These are phyloP conservation scores for Priceomyces castillae DNA, from an alignment of 805 yeast genomes.

Conservation along the genomic window DNA sequence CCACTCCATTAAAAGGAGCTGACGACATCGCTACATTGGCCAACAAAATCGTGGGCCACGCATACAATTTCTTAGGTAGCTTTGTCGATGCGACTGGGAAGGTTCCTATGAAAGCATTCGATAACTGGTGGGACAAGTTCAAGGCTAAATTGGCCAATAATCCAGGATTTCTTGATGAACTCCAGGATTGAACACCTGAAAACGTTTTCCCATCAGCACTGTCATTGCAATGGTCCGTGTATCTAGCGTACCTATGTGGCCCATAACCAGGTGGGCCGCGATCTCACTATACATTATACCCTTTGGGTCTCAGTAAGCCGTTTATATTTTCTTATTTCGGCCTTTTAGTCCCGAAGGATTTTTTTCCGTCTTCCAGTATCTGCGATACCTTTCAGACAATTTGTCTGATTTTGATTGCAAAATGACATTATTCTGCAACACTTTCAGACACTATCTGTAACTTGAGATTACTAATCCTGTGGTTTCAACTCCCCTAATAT, in stretches of 20 bases:
- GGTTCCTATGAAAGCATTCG: slow-evolving; percentile 84
- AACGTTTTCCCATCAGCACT: too few species aligned
- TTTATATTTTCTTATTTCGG: neutral
- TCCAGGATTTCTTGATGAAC: slow-evolving; percentile 70
- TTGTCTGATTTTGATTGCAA: too few species aligned
- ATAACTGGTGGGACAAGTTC: slow-evolving; percentile 95
- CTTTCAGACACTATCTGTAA: too few species aligned
- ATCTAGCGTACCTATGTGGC: too few species aligned
- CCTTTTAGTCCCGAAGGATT: neutral
- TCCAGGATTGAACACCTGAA: slow-evolving; percentile 18
- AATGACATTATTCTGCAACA: too few species aligned
- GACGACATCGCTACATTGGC: slow-evolving; percentile 57
- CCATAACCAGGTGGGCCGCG: too few species aligned
- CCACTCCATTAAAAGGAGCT: slow-evolving; percentile 17
- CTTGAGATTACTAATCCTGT: too few species aligned
- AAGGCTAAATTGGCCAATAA: slow-evolving; percentile 70
- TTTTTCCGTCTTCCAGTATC: neutral
- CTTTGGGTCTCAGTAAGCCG: too few species aligned
- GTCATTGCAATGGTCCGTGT: too few species aligned
- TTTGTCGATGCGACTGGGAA: slow-evolving; percentile 76
- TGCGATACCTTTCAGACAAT: neutral
- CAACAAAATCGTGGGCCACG: slow-evolving; percentile 84
- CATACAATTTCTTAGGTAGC: slow-evolving; percentile 88
- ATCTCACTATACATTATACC: too few species aligned
- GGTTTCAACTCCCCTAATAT: too few species aligned